These are phyloP conservation scores for Yamadazyma phyllophila DNA, from an alignment of 805 yeast genomes.

Conservation along the genomic window DNA sequence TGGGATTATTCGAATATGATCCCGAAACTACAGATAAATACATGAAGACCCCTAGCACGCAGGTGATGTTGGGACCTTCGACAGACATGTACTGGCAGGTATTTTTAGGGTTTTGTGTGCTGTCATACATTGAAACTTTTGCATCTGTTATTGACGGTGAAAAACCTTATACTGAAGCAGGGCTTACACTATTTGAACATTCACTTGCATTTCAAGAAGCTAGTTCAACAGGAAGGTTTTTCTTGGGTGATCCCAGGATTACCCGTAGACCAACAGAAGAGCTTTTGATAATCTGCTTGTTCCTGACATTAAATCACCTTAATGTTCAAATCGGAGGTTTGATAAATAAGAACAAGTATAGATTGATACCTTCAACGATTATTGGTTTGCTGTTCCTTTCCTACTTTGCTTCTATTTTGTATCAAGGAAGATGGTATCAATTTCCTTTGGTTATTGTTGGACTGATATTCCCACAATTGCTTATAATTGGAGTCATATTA, in stretches of 20 bases:
- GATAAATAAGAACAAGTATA: constrained; percentile 47
- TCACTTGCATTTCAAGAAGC: constrained; percentile 75
- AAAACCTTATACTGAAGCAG: constrained; percentile 60
- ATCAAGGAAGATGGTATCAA: constrained; percentile 38
- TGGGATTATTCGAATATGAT: constrained; percentile 24
- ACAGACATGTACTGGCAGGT: constrained; percentile 56
- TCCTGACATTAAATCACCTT: constrained; percentile 58
- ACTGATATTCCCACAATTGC: constrained; percentile 67
- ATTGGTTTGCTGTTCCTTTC: constrained; percentile 53
- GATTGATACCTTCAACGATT: constrained; percentile 62
- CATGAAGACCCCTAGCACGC: constrained; percentile 28
- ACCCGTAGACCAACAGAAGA: constrained; percentile 49
- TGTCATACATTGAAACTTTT: constrained; percentile 66
- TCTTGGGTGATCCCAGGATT: constrained; percentile 20
- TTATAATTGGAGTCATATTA: constrained; percentile 47
- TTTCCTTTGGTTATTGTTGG: constrained; percentile 57
- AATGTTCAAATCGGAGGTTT: constrained; percentile 63
- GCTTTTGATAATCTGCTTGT: constrained; percentile 48
- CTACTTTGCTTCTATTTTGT: constrained; percentile 38
- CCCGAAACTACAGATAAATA: constrained; percentile 19
- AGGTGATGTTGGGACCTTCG: constrained; percentile 46
- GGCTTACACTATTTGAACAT: constrained; percentile 71
- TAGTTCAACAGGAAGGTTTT: constrained; percentile 36
- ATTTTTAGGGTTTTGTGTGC: constrained; percentile 56
- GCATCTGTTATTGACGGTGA: constrained; percentile 54